Evolutionary conservation across 2,329 filamentous ascomycete species (phyloP), one percentile per base, ranked within the genome.

Genomic region (Xylariaceae sp.): DNA sequence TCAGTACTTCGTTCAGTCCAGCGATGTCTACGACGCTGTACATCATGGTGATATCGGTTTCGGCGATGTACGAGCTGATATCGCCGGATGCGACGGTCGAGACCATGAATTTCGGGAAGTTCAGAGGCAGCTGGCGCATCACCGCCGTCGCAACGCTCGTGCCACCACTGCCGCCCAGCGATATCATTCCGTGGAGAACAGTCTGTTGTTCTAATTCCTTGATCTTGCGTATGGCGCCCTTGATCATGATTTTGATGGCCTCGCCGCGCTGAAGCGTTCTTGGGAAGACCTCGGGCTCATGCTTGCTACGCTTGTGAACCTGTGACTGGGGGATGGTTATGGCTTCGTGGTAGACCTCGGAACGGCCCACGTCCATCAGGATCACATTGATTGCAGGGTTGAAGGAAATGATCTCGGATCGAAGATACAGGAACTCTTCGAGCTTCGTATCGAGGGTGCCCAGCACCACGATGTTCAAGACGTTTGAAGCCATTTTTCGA

Each of bases 11-110:
- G 62, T 89, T 90, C 8, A 82, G 70, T 0, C 88, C 88, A 1
- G 87, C 84, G 54, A 90, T 80, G 59, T 90, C 88, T 11, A 89
- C 87, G 1, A 90, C 85, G 13, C 81, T 86, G 66, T 88, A 87
- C 82, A 88, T 87, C 73, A 90, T 79, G 0, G 81, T 82, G 51
- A 89, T 86, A 63, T 90, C 88, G 0, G 82, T 83, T 70, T 89
- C 86, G 47, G 82, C 85, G 1, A 90, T 76, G n/a, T 88, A 82
- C 0, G 82, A 80, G 0, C 79, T 79, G 1, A 84, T 84, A 62
- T 90, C 83, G 2, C 87, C 86, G 37, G 83, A 86, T 0, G 86
- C 86, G 65, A 89, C 82, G 0, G 88, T 90, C 18, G 83, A 87
- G 2, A 89, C 83, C 55, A 90, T 85, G 50, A 90, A 65, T 67